Base-by-base conservation (phyloP, 2,329 filamentous ascomycete genomes). In the Didymella pinodella region DNA sequence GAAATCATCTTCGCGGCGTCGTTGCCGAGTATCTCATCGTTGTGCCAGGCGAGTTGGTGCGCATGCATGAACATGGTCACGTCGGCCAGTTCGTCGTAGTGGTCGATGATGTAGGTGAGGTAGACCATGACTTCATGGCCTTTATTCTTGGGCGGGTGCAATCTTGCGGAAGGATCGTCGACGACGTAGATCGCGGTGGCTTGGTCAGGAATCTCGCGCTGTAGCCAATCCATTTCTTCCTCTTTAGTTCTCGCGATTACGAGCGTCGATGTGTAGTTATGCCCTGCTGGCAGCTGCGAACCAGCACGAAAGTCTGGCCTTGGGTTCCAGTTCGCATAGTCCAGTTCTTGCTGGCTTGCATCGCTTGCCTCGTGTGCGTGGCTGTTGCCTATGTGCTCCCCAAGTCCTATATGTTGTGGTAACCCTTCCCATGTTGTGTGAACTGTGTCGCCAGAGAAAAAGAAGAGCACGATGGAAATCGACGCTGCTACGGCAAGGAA, bases 71-170 rank as follows among this genome's bases (percentile, higher is more conserved):
- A 87, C 63, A 89, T 82, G 31, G 80, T 79, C 60, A 88, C 80
- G 53, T 87, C 85, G 2, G 85, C 82, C 4, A 89, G 80, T 3
- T 78, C 67, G 61, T 88, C 80, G 75, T 89, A 89, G 71, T 84
- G 81, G 69, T 87, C 85, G 66, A 87, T 82, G 66, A 89, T 82
- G 73, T 86, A 88, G 38, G 81, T 84, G 36, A 88, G 79, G 69
- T 89, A 88, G 7, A 86, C 82, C 76, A 86, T 84, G 32, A 84
- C 86, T 74, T 89, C 87, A 66, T 87, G 84, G 32, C 87, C 87
- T 71, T 87, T 87, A 67, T 85, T 85, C 55, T 81, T 79, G 0
- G 83, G 83, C 1, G 84, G 81, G 58, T 83, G 82, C 22, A 82
- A 76, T 14, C 73, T 69, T 3, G 82, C 82, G 1, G 67, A 71